A percentile compares a stretch with the other conserved stretches of the same genome.
Conservation (phyloP, 495 filamentous ascomycete genomes). For the Aspergillus saccharolyticus region DNA sequence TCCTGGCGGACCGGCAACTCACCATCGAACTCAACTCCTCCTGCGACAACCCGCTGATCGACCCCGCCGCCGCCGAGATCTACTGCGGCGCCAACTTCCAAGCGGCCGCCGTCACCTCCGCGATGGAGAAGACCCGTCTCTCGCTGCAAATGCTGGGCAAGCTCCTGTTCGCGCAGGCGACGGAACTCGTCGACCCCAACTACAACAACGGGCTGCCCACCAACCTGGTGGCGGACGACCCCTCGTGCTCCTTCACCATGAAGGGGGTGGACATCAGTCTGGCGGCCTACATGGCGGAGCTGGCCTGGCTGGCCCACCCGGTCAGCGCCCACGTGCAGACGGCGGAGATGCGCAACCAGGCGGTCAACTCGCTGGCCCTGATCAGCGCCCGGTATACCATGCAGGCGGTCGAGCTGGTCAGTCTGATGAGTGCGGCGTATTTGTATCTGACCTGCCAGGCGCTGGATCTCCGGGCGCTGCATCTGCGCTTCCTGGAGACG, state of each 20-base stretch:
- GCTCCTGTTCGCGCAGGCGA: slow-evolving; percentile 54
- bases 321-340: slow-evolving; percentile 51
- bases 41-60: slow-evolving; percentile 60
- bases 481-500: slow-evolving; percentile 19
- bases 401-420: slow-evolving; percentile 51
- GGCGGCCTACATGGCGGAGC: slow-evolving; percentile 59
- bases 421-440: slow-evolving; percentile 46
- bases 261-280: slow-evolving; percentile 63
- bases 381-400: slow-evolving; percentile 53
- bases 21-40: slow-evolving; percentile 56
- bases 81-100: slow-evolving; percentile 63
- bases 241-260: slow-evolving; percentile 49
- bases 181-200: slow-evolving; percentile 54
- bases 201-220: slow-evolving; percentile 55
- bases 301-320: slow-evolving; percentile 47
- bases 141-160: slow-evolving; percentile 54
- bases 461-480: slow-evolving; percentile 39
- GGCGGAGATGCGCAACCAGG: slow-evolving; percentile 58
- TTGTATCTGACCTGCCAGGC: slow-evolving; percentile 49
- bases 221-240: slow-evolving; percentile 56
- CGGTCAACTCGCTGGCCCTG: slow-evolving; percentile 55
- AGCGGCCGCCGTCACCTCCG: slow-evolving; percentile 54
- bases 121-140: slow-evolving; percentile 57
- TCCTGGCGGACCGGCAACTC: slow-evolving; percentile 52
- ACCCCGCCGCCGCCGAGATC: slow-evolving; percentile 30